A percentile compares a stretch with the other conserved stretches of the same genome.
phyloP scores from a whole-genome alignment of 805 yeast species.

The Cyberlindnera americana region DNA sequence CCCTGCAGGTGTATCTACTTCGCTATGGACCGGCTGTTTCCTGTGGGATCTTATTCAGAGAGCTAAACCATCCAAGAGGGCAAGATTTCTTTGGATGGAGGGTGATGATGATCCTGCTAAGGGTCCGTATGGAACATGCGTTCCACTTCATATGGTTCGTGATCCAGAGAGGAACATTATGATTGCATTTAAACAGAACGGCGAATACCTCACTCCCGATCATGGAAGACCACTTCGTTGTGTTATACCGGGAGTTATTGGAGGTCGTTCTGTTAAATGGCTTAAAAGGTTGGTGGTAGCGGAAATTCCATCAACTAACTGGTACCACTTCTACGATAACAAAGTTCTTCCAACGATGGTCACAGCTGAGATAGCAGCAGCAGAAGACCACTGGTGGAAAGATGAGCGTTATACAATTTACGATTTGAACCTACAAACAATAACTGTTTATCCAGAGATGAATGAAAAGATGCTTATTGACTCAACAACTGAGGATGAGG shows the following conservation, averaged over 20 bases:
- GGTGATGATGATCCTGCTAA: conserved; percentile 34
- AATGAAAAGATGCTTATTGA: conserved; percentile 21
- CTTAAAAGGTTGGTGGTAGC: conserved; percentile 28
- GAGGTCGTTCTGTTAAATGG: conserved; percentile 40
- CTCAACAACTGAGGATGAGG: conserved; percentile 9
- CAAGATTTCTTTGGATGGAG: conserved; percentile 33
- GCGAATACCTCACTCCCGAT: conserved; percentile 32
- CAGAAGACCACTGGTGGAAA: conserved; percentile 34
- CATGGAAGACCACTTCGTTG: conserved; percentile 36
- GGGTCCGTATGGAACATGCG: conserved; percentile 33
- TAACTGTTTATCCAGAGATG: conserved; percentile 32
- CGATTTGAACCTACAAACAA: conserved; percentile 33
- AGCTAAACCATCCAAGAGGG: conserved; percentile 29
- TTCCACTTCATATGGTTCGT: conserved; percentile 30
- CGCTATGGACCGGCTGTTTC: conserved; percentile 34
- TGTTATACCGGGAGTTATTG: conserved; percentile 37
- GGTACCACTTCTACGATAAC: conserved; percentile 36
- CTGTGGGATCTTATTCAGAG: conserved; percentile 28
- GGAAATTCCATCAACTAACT: conserved; percentile 32
- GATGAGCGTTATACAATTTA: conserved; percentile 36
- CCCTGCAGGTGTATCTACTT: conserved; percentile 33
- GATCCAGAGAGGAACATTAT: conserved; percentile 33
- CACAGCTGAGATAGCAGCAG: conserved; percentile 32
- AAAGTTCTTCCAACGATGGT: conserved; percentile 35
- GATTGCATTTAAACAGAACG: conserved; percentile 36